Evolutionary conservation across 1,139 yeast species (phyloP), one percentile per base, ranked within the genome.

Genomic region (Yamadazyma atlantica): DNA sequence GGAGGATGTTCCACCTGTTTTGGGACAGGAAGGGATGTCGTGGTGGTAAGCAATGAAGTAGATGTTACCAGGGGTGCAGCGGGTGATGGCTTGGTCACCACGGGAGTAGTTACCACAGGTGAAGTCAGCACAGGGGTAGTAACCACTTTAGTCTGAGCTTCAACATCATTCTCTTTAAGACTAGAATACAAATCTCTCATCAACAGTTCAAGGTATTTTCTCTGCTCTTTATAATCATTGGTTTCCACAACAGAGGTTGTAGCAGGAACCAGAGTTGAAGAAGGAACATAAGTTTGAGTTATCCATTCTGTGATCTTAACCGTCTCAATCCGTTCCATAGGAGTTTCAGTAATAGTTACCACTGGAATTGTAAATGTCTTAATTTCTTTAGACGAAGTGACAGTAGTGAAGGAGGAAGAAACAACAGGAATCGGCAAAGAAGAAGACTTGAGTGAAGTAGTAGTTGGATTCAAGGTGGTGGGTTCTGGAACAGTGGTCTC

Each of bases 271-370:
- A n/a, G 8, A n/a, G n/a, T 24, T 24, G 27, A n/a, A 24, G 27
- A 5, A 26, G 12, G 11, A 5, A 26, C 14, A 14, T n/a, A n/a
- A n/a, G 29, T 26, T 5, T 26, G 30, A 9, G 30, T 28, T 4
- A 28, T 28, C 30, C 30, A 28, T 31, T 40, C 17, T 4, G 41
- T 38, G 2, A 40, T 27, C 32, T 35, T 14, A 16, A 40, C 36
- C 2, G 40, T 33, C 11, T 39, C 21, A 11, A 26, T 16, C 16
- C 17, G 19, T 28, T 16, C 12, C 8, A 34, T 31, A 8, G 43
- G 41, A 14, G 34, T 36, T 7, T 29, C 36, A 6, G 43, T 40
- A 4, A 40, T 19, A n/a, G 43, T 40, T 1, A 40, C 27, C 5
- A 40, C 38, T 1, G 43, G 43, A 11, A 40, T 32, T 5, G 31